Evolutionary conservation across 306 rosid species (phyloP).

Genomic region (Albizia julibrissin): DNA sequence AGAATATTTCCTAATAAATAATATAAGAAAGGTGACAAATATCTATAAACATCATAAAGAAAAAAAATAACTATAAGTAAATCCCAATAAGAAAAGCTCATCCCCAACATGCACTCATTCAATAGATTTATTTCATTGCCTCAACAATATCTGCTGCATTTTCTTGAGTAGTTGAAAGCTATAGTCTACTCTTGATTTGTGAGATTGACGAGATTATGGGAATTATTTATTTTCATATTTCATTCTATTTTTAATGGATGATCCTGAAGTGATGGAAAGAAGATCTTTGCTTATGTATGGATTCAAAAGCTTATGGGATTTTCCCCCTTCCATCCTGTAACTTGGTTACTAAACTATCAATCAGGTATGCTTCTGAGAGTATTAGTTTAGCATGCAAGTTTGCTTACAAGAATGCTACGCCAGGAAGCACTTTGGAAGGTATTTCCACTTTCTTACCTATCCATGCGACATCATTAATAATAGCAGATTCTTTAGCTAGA

Average conservation of each 20-base stretch:
- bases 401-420: constrained; percentile 86
- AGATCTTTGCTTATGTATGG: background rate
- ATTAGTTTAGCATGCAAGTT: constrained; percentile 82
- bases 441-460: constrained; percentile 31
- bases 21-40: background rate
- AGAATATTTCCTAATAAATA: background rate
- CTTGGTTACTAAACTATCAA: constrained; percentile 50
- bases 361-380: constrained; percentile 94
- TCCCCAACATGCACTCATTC: background rate
- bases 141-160: background rate
- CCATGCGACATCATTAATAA: background rate
- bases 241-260: background rate
- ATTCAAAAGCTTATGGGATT: background rate
- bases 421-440: constrained; percentile 85
- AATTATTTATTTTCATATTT: background rate
- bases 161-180: constrained; percentile 16
- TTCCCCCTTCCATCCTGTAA: background rate
- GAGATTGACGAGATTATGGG: background rate
- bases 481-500: constrained; percentile 17
- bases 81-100: background rate
- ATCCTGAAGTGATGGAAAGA: background rate
- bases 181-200: constrained; percentile 11
- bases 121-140: background rate
- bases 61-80: too few species aligned
- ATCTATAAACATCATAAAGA: background rate